Conservation (phyloP, 768 basidiomycete species). For the Guyanaporus albipodus region DNA sequence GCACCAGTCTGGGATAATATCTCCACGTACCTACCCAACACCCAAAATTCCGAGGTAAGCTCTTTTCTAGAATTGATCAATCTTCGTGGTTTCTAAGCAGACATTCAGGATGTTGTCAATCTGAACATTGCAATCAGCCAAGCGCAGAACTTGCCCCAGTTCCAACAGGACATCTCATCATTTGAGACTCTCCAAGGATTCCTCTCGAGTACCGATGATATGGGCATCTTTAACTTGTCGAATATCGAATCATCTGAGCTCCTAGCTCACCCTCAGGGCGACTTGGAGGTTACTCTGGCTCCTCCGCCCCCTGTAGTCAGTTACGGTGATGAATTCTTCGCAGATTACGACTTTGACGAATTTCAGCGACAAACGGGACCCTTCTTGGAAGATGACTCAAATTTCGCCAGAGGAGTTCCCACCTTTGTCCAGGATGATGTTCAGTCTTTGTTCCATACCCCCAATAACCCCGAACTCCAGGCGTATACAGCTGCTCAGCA, state of each 20-base stretch:
- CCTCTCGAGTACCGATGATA: slow-evolving; percentile 31
- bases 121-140: slow-evolving; percentile 15
- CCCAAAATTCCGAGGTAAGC: slow-evolving; percentile 14
- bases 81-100: not conserved
- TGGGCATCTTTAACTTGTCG: slow-evolving; percentile 35
- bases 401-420: not conserved
- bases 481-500: slow-evolving; percentile 12
- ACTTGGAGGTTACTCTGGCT: slow-evolving; percentile 34
- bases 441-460: slow-evolving; percentile 18
- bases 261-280: slow-evolving; percentile 33
- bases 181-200: slow-evolving; percentile 29
- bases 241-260: slow-evolving; percentile 32
- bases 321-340: slow-evolving; percentile 17
- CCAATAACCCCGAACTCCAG: slow-evolving; percentile 11
- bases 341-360: slow-evolving; percentile 20
- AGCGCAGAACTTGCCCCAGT: slow-evolving; percentile 2
- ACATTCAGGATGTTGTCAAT: slow-evolving; percentile 8
- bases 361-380: slow-evolving; percentile 7
- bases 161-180: slow-evolving; percentile 5
- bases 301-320: not conserved
- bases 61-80: not conserved
- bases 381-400: slow-evolving; percentile 1
- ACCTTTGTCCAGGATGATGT: slow-evolving; percentile 16
- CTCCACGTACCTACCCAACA: not conserved
- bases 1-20: slow-evolving; percentile 11